Evolutionary conservation across 2,329 filamentous ascomycete genomes (phyloP), one percentile per base, ranked within the genome.

Genomic region (Trichocomaceae sp.): DNA sequence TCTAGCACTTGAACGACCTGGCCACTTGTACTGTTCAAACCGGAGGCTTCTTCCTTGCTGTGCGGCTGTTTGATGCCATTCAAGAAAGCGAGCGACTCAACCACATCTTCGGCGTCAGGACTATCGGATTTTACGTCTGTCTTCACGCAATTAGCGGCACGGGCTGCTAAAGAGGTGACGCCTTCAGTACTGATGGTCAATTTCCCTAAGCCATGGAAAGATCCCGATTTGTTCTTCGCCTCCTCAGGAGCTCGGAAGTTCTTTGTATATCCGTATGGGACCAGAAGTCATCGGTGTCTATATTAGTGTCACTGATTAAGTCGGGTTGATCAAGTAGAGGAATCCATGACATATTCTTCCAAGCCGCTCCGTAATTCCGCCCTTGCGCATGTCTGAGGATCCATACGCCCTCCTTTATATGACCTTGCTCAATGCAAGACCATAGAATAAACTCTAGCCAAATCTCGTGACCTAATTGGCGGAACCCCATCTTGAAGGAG

Each of bases 111-210:
- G 23, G 17, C 29, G 61, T 72, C 31, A 45, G 75, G 76, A 20
- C 75, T 60, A 52, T 72, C 73, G 42, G 77, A 63, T 12, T 65
- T 62, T 26, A 82, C 68, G 35, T n/a, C n/a, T 7, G n/a, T 52
- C 42, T 45, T 35, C 26, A 48, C 44, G 22, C 49, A 48, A 39
- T 33, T 52, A 35, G 48, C 50, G 33, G 54, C 54, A 48, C 52
- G 50, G 35, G 26, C 42, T 35, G 37, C 46, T 41, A 83, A 74
- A 5, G 79, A 77, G 50, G 76, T 70, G 23, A 84, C 74, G 10
- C 84, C 75, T 65, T 85, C 83, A 42, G 73, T 72, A 61, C 81
- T 84, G 61, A 85, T 76, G 0, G 79, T 83, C 50, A 72, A 67
- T 42, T 59, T 57, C 2, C 70, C 73, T 33, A 76, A 68, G n/a